Evolutionary conservation across 345 rosid genomes (phyloP).

Genomic region (Alliaria petiolata): DNA sequence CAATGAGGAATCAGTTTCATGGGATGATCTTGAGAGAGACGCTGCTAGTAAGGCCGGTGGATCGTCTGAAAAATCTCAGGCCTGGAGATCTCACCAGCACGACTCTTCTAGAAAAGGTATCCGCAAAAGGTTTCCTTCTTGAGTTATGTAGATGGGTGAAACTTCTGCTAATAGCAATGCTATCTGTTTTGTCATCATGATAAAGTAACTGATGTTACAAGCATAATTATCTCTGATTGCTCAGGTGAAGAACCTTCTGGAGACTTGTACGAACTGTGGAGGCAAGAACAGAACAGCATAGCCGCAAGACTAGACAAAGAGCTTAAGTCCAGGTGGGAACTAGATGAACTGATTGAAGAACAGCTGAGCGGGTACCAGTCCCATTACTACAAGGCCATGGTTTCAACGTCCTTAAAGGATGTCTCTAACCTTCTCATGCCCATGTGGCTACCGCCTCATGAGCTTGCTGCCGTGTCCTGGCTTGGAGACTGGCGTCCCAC

Average conservation of each 20-base stretch:
- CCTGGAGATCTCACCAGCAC: constrained; percentile 30
- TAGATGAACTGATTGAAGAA: constrained; percentile 64
- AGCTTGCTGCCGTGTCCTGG: constrained; percentile 66
- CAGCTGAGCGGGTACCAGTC: constrained; percentile 58
- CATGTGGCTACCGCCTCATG: constrained; percentile 48
- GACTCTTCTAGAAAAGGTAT: constrained; percentile 37
- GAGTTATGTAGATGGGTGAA: constrained; percentile 4
- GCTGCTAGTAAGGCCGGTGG: constrained; percentile 31
- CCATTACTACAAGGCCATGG: constrained; percentile 42
- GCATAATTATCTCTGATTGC: constrained; percentile 17
- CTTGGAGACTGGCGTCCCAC: constrained; percentile 94
- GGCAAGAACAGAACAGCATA: constrained; percentile 60
- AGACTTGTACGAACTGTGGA: constrained; percentile 50
- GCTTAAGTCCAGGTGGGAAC: constrained; percentile 55
- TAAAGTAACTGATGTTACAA: too few relatives aligned
- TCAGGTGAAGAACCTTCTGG: constrained; percentile 40
- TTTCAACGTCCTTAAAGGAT: constrained; percentile 52
- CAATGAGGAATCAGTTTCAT: constrained; percentile 21
- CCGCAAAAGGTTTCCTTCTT: not conserved
- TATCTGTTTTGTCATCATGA: not conserved
- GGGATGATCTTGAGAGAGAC: constrained; percentile 30
- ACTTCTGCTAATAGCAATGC: not conserved
- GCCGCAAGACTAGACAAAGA: constrained; percentile 63
- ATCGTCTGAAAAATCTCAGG: constrained; percentile 29
- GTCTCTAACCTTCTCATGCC: constrained; percentile 64